Conservation (phyloP, 805 yeast genomes). For the Candida tammaniensis region DNA sequence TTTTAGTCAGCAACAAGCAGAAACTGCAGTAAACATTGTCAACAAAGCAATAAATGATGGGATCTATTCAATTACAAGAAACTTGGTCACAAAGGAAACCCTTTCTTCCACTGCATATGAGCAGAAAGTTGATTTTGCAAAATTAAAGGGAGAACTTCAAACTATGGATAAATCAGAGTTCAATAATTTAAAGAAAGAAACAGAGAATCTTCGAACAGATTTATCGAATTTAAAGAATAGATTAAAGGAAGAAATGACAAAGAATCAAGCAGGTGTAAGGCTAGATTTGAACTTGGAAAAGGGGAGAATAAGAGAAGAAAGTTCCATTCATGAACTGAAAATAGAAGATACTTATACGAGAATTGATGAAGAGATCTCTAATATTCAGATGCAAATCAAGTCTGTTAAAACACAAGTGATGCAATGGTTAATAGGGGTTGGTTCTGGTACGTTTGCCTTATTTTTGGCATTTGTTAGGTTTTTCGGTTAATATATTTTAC, state of each 20-base stretch:
- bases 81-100: slow-evolving; percentile 81
- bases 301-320: slow-evolving; percentile 92
- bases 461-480: slow-evolving; percentile 88
- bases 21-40: slow-evolving; percentile 72
- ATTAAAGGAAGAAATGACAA: slow-evolving; percentile 87
- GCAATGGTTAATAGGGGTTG: slow-evolving; percentile 98
- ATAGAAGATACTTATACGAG: slow-evolving; percentile 93
- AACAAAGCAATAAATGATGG: slow-evolving; percentile 78
- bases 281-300: slow-evolving; percentile 90
- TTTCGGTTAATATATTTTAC: slow-evolving; percentile 54
- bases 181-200: slow-evolving; percentile 77
- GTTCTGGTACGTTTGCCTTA: slow-evolving; percentile 96
- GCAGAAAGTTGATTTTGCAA: slow-evolving; percentile 95
- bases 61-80: slow-evolving; percentile 66
- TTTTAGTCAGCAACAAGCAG: slow-evolving; percentile 73
- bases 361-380: slow-evolving; percentile 92
- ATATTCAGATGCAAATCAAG: slow-evolving; percentile 93
- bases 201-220: slow-evolving; percentile 79
- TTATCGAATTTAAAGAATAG: slow-evolving; percentile 81
- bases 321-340: slow-evolving; percentile 87
- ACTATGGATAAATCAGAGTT: slow-evolving; percentile 85
- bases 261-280: slow-evolving; percentile 84
- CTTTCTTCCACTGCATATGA: slow-evolving; percentile 85
- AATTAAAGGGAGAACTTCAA: slow-evolving; percentile 86
- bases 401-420: slow-evolving; percentile 93